Evolutionary conservation across 345 rosid species (phyloP).

Genomic region (Hevea brasiliensis): DNA sequence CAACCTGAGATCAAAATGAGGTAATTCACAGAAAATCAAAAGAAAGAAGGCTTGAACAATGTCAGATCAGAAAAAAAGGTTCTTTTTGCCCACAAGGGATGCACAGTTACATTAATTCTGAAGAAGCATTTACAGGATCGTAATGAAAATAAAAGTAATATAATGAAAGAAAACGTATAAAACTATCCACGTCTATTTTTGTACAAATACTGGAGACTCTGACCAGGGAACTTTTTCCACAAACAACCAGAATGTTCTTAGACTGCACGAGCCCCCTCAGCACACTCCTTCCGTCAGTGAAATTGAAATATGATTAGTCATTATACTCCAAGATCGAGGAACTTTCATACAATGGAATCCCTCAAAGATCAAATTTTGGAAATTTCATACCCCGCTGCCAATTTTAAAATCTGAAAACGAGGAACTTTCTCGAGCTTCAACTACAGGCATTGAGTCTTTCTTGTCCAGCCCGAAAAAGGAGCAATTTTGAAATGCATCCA

Average conservation of each 20-base stretch:
- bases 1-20: too few species aligned
- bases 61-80: not conserved
- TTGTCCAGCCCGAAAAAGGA: conserved; percentile 33
- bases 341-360: not conserved
- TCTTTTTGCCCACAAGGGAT: not conserved
- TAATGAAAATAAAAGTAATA: not conserved
- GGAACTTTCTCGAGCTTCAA: conserved; percentile 52
- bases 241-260: not conserved
- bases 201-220: conserved; percentile 20
- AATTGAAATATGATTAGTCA: conserved; percentile 7
- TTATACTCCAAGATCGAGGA: not conserved
- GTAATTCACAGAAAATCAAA: not conserved
- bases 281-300: conserved; percentile 27
- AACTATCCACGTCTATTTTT: conserved; percentile 6
- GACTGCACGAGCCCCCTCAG: conserved; percentile 12
- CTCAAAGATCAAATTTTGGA: too few species aligned
- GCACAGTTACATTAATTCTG: conserved; percentile 4
- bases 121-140: conserved; percentile 8
- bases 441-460: conserved; percentile 59
- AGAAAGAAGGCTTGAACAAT: not conserved
- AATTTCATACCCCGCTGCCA: conserved; percentile 31
- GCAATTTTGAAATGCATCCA: conserved; percentile 84
- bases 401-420: conserved; percentile 41
- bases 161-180: not conserved
- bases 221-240: conserved; percentile 6